phyloP scores from a whole-genome alignment of 371 early-diverging fungal species.

The Mortierella sp. region DNA sequence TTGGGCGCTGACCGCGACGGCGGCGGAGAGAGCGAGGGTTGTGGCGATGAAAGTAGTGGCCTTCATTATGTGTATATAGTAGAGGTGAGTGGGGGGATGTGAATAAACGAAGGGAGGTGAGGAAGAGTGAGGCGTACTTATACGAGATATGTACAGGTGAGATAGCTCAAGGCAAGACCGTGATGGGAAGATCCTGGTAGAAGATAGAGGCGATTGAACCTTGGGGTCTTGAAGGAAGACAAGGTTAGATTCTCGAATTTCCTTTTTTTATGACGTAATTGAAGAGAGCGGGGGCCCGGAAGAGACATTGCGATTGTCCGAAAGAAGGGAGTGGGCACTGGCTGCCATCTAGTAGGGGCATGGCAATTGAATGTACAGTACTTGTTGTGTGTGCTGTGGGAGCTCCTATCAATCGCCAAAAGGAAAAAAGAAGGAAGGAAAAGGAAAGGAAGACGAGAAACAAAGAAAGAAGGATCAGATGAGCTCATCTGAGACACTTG shows the following conservation, averaged over 20 bases:
- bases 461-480: not conserved
- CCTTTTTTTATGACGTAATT: constrained; percentile 9
- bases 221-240: not conserved
- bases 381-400: not conserved
- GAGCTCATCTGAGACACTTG: not conserved
- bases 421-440: not conserved
- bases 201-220: not conserved
- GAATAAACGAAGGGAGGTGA: not conserved
- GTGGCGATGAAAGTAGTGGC: not conserved
- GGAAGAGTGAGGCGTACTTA: not conserved
- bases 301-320: not conserved
- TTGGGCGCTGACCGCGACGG: constrained; percentile 13
- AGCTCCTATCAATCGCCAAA: not conserved
- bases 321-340: too few species aligned
- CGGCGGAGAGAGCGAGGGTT: constrained; percentile 1
- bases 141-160: not conserved
- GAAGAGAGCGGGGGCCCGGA: not conserved
- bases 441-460: not conserved
- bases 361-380: not conserved
- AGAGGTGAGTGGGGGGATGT: not conserved
- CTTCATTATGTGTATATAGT: not conserved
- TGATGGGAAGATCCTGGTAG: not conserved
- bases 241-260: not conserved
- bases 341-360: not conserved
- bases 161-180: not conserved